phyloP scores from a whole-genome alignment of 352 stramenopile species.

The Phytopythium ostracodes region DNA sequence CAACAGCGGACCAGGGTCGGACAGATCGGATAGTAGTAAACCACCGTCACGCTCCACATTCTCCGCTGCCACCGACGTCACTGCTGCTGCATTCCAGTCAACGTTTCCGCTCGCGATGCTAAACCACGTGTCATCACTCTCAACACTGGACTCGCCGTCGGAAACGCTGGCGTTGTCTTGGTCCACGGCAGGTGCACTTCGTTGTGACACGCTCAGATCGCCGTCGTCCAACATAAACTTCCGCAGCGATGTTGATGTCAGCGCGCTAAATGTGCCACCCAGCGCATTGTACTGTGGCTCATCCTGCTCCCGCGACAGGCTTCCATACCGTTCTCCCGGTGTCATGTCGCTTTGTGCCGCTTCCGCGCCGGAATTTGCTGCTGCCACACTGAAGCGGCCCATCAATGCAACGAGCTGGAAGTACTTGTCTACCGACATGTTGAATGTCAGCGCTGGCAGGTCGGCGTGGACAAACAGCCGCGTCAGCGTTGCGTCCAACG shows the following conservation, averaged over 20 bases:
- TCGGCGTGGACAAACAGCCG: constrained; percentile 82
- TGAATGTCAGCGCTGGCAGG: constrained; percentile 77
- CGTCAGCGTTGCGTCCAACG: constrained; percentile 79
- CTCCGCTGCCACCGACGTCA: neutral
- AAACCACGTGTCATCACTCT: constrained; percentile 89
- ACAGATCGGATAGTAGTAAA: constrained; percentile 5
- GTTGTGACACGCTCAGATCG: constrained; percentile 15
- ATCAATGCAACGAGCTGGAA: constrained; percentile 59
- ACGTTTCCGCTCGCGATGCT: constrained; percentile 75
- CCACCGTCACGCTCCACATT: neutral
- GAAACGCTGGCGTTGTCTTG: constrained; percentile 24
- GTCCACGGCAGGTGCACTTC: constrained; percentile 1
- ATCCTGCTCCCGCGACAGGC: neutral
- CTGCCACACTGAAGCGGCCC: constrained; percentile 52
- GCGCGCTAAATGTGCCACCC: neutral
- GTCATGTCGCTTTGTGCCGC: neutral
- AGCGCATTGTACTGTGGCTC: neutral
- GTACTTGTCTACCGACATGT: constrained; percentile 84
- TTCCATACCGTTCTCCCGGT: neutral
- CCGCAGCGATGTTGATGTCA: constrained; percentile 5
- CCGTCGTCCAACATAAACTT: constrained; percentile 39
- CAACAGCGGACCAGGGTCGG: neutral
- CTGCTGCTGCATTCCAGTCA: constrained; percentile 22
- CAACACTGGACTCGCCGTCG: constrained; percentile 62
- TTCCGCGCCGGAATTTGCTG: constrained; percentile 1